These are phyloP conservation scores for Porcisia hertigi DNA, from an alignment of 208 protist species.

Conservation along the genomic window DNA sequence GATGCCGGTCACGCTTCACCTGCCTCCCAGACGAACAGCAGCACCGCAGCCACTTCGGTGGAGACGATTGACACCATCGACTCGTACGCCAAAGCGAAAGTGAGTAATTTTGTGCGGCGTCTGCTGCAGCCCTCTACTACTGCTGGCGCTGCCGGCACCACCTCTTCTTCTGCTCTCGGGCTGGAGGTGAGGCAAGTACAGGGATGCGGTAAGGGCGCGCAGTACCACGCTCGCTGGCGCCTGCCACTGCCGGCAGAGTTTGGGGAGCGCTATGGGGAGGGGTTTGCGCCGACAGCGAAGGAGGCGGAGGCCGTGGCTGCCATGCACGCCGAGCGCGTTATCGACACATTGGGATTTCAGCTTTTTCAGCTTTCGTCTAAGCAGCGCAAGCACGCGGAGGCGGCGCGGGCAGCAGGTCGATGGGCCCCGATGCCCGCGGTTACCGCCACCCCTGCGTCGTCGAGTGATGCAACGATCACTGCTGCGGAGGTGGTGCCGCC, in stretches of 20 bases:
- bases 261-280: slow-evolving; percentile 74
- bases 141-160: neutral
- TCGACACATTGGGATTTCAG: slow-evolving; percentile 78
- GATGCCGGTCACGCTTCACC: neutral
- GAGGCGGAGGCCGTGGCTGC: slow-evolving; percentile 77
- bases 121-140: slow-evolving; percentile 9
- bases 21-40: neutral
- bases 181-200: slow-evolving; percentile 67
- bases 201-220: slow-evolving; percentile 10
- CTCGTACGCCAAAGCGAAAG: slow-evolving; percentile 70
- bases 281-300: slow-evolving; percentile 66
- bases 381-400: slow-evolving; percentile 80
- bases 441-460: slow-evolving; percentile 14
- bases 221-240: slow-evolving; percentile 65
- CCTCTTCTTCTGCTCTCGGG: slow-evolving; percentile 1
- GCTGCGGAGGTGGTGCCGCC: slow-evolving; percentile 19
- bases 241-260: slow-evolving; percentile 73
- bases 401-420: slow-evolving; percentile 58
- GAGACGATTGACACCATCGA: slow-evolving; percentile 57
- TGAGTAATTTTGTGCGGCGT: slow-evolving; percentile 66
- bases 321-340: slow-evolving; percentile 88
- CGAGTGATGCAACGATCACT: slow-evolving; percentile 10
- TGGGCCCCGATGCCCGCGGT: slow-evolving; percentile 45
- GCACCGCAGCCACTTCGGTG: slow-evolving; percentile 7
- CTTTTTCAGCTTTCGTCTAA: slow-evolving; percentile 82